A percentile compares a stretch with the other conserved stretches of the same genome.
phyloP scores from a whole-genome alignment of 1,139 yeast species.

The Yamadazyma kanchanaburiensis region DNA sequence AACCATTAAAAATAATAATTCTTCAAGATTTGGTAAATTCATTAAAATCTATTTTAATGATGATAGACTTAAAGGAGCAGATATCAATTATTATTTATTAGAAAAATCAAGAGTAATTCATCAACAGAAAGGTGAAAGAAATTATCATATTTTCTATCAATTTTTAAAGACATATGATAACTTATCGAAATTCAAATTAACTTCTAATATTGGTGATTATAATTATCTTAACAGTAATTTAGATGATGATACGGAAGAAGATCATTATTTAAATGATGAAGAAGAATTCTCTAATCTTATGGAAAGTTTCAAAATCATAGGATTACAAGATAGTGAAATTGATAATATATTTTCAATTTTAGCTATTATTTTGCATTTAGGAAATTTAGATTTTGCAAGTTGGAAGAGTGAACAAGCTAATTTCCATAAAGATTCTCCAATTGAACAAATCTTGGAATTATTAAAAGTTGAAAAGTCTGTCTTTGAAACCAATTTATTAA shows the following conservation, averaged over 20 bases:
- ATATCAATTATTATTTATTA: conserved; percentile 88
- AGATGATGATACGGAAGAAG: conserved; percentile 20
- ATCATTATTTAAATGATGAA: conserved; percentile 73
- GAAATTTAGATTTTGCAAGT: conserved; percentile 74
- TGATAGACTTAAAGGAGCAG: conserved; percentile 72
- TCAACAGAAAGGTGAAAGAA: conserved; percentile 75
- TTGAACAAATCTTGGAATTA: conserved; percentile 53
- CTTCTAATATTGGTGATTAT: conserved; percentile 44
- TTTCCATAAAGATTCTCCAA: conserved; percentile 54
- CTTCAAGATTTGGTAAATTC: conserved; percentile 96
- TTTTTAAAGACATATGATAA: conserved; percentile 66
- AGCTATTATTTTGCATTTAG: conserved; percentile 79
- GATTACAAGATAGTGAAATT: conserved; percentile 56
- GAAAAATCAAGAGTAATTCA: conserved; percentile 93
- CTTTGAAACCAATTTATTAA: conserved; percentile 56
- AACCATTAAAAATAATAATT: conserved; percentile 89
- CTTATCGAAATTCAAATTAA: conserved; percentile 47
- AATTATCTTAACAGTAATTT: conserved; percentile 60
- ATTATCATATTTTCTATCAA: conserved; percentile 92
- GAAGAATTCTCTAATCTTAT: conserved; percentile 60
- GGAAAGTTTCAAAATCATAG: conserved; percentile 72
- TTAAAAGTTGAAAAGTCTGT: conserved; percentile 61
- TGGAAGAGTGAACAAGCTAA: conserved; percentile 80
- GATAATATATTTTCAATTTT: conserved; percentile 61
- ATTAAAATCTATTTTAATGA: conserved; percentile 79